Conservation (phyloP, 257 asterid species). For the Nicotiana paniculata region DNA sequence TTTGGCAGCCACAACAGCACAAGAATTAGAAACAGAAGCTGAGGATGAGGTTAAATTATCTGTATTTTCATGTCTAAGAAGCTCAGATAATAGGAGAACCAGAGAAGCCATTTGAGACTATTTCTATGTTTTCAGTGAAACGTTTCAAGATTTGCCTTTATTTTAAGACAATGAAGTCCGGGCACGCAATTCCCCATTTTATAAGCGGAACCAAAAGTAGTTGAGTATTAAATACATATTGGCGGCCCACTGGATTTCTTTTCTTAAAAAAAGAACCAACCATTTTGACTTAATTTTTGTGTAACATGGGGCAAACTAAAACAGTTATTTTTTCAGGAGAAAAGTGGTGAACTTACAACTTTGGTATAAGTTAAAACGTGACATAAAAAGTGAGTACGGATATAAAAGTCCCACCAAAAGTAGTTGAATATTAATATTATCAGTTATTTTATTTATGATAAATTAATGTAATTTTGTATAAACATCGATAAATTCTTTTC, state of each 20-base stretch:
- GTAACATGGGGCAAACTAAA: constrained; percentile 5
- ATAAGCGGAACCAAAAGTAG: constrained; percentile 1
- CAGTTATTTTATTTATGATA: too few species aligned
- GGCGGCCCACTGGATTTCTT: constrained; percentile 3
- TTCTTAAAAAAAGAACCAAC: background rate
- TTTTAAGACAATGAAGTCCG: background rate
- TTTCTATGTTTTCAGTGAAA: background rate
- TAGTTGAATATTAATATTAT: too few species aligned
- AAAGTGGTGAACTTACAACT: background rate
- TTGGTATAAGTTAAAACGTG: too few species aligned
- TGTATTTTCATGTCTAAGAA: constrained; percentile 35
- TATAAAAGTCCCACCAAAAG: too few species aligned
- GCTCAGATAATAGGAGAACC: constrained; percentile 52
- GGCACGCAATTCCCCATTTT: background rate
- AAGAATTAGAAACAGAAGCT: constrained; percentile 6
- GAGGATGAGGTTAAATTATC: constrained; percentile 27
- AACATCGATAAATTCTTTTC: too few species aligned
- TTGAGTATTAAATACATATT: background rate
- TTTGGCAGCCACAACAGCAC: background rate
- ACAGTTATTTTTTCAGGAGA: constrained; percentile 1
- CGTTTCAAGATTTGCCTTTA: background rate
- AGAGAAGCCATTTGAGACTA: constrained; percentile 43
- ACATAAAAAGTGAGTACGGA: too few species aligned
- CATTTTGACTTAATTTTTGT: background rate
- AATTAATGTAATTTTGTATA: too few species aligned